Conservation (phyloP, 805 yeast species). For the Zygoascus tannicola region DNA sequence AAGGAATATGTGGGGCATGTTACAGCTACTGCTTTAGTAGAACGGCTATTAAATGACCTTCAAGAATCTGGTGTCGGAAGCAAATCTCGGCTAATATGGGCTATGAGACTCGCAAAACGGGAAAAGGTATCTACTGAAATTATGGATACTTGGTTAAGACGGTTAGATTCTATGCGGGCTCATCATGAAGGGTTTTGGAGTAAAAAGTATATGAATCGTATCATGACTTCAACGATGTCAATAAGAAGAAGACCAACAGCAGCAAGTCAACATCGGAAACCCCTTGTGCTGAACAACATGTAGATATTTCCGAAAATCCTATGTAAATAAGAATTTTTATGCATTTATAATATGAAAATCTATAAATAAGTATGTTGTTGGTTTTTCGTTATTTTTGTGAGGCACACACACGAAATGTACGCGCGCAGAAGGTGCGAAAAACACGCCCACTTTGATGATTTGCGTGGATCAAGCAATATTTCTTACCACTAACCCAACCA, state of each 20-base stretch:
- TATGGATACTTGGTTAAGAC: slow-evolving; percentile 18
- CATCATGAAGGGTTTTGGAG: slow-evolving; percentile 19
- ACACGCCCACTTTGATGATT: no score
- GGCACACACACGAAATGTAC: no score
- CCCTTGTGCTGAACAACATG: not conserved
- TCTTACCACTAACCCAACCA: no score
- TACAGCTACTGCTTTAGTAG: slow-evolving; percentile 18
- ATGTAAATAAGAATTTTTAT: no score
- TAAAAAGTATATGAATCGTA: not conserved
- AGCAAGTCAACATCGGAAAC: not conserved
- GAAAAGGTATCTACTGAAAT: slow-evolving; percentile 17
- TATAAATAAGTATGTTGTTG: no score
- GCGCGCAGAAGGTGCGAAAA: no score
- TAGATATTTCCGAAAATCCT: no score
- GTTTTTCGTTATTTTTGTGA: no score
- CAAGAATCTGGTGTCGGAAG: slow-evolving; percentile 18
- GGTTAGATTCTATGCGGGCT: slow-evolving; percentile 17
- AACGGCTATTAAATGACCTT: slow-evolving; percentile 19
- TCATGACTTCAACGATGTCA: not conserved
- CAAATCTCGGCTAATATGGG: slow-evolving; percentile 23
- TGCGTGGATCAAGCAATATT: no score
- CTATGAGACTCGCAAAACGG: slow-evolving; percentile 19
- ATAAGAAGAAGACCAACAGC: not conserved
- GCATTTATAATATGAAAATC: no score
- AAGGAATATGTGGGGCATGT: slow-evolving; percentile 4